phyloP scores from a whole-genome alignment of 208 protist species.

The Leishmania turanica region DNA sequence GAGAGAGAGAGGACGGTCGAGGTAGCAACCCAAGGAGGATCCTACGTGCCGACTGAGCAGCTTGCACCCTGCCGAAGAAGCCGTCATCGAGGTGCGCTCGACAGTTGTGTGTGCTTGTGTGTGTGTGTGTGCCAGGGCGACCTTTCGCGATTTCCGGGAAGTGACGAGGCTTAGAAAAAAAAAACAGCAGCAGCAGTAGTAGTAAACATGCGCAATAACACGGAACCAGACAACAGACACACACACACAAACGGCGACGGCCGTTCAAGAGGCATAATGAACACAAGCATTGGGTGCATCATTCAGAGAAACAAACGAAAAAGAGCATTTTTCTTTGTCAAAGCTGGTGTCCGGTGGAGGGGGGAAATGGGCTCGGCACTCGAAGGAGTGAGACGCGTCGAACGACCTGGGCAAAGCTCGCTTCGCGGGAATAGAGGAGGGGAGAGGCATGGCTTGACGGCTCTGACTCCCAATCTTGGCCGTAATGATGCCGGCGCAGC shows the following conservation, averaged over 20 bases:
- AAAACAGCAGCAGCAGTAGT: background rate
- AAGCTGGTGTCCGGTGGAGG: background rate
- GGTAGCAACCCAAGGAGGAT: background rate
- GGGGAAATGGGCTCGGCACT: background rate
- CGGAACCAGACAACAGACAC: background rate
- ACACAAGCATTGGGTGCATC: background rate
- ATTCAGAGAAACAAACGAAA: background rate
- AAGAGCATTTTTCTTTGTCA: background rate
- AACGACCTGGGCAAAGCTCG: slow-evolving; percentile 9
- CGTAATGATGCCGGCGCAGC: background rate
- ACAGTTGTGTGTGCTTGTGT: background rate
- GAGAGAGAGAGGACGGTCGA: background rate
- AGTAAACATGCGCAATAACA: background rate
- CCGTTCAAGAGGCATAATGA: background rate
- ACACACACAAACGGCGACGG: background rate
- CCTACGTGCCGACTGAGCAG: background rate
- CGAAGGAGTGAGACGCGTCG: slow-evolving; percentile 19
- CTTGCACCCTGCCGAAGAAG: background rate
- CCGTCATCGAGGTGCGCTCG: background rate
- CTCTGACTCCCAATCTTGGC: background rate
- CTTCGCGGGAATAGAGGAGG: background rate
- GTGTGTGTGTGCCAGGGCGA: too few species aligned
- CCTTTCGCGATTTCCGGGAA: background rate
- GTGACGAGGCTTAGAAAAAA: background rate
- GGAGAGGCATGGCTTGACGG: background rate